Evolutionary conservation across 2,329 filamentous ascomycete species (phyloP), one percentile per base, ranked within the genome.

Genomic region (Epichloe typhina): DNA sequence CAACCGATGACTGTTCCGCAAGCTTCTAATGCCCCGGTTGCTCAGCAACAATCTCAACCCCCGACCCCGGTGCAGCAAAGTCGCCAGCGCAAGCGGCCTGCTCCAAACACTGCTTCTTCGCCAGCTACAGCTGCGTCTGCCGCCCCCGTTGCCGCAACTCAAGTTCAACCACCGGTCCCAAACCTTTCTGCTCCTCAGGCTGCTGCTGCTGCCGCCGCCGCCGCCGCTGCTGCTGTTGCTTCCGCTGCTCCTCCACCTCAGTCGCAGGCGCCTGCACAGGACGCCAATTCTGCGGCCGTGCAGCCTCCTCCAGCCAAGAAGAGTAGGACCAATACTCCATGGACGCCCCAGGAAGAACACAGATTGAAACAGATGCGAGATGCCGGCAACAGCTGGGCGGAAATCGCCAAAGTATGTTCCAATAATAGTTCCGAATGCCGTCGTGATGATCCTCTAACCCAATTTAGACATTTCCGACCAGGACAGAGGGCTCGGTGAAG

Each of bases 401-500:
- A 97, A 62, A 98, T 98, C 63, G 93, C 91, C 59, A 97, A 97
- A 83, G 90, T 94, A 93, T 77, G 88, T 62, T 41, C 5, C 19
- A 5, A 5, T 13, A 5, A 36, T 46, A 11, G 9, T 9, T 23
- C 19, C 33, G 15, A 9, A 23, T 40, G 11, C 19, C 8, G 21
- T 26, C 12, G 11, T 8, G 37, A 38, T 17, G 6, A 2, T 15
- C 3, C 19, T 36, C 50, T 52, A 26, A 52, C 23, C 8, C 2
- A n/a, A 21, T 40, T 11, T 39, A 94, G 87, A 90, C 86, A 2
- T 98, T 98, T 65, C 91, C 93, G 11, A 83, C 82, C 23, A 79
- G 93, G 61, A 98, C 93, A 41, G 93, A 98, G 70, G 93, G 93
- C 7, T 96, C 90, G 62, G 93, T 98, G 21, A 98, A 97, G 76